phyloP scores from a whole-genome alignment of 2,329 filamentous ascomycete species.

The Scopulariopsis brevicaulis region DNA sequence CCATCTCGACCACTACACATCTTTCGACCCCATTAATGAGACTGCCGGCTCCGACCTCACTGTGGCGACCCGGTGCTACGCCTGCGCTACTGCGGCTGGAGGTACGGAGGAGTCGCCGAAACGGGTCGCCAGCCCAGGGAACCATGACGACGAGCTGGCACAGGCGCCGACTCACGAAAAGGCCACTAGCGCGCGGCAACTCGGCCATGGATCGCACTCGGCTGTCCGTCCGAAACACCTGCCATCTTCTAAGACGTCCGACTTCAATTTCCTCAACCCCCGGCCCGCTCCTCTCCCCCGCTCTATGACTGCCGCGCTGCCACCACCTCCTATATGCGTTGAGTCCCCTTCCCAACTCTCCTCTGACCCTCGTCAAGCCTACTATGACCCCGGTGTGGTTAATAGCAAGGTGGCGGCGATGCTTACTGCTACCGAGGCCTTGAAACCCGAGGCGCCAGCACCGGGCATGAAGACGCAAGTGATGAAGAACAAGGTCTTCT shows the following conservation, averaged over 20 bases:
- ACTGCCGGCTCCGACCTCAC: background rate
- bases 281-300: background rate
- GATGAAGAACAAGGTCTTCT: background rate
- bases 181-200: background rate
- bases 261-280: background rate
- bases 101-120: background rate
- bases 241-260: background rate
- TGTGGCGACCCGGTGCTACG: background rate
- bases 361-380: background rate
- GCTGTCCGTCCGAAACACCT: background rate
- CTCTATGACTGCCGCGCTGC: background rate
- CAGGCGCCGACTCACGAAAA: background rate
- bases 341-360: background rate
- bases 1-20: background rate
- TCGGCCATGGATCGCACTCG: background rate
- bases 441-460: slow-evolving; percentile 16
- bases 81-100: background rate
- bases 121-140: background rate
- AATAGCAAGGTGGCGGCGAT: slow-evolving; percentile 22
- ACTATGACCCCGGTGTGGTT: slow-evolving; percentile 7
- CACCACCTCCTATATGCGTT: background rate
- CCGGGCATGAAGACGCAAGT: background rate
- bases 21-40: background rate
- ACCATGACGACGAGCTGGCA: background rate
- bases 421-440: slow-evolving; percentile 21